These are phyloP conservation scores for Penicillium fimorum DNA, from an alignment of 495 filamentous ascomycete genomes.

Conservation along the genomic window DNA sequence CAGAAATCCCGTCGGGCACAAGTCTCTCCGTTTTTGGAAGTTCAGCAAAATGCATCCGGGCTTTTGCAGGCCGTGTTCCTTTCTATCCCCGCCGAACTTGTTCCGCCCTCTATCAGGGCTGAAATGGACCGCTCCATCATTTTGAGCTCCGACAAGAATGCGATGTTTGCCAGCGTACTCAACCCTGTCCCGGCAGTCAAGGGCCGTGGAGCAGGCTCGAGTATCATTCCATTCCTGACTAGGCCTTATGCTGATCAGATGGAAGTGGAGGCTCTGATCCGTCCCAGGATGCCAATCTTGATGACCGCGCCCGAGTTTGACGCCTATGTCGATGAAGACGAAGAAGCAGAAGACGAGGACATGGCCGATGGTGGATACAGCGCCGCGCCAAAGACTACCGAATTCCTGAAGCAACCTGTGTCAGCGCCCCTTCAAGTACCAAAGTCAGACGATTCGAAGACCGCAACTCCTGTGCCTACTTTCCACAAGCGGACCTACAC, in stretches of 20 bases:
- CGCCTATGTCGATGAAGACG: slow-evolving; percentile 28
- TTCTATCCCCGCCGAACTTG: slow-evolving; percentile 56
- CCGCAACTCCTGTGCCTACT: slow-evolving; percentile 11
- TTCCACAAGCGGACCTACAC: slow-evolving; percentile 38
- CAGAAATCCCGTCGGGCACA: slow-evolving; percentile 29
- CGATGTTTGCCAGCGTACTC: slow-evolving; percentile 75
- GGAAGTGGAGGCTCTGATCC: slow-evolving; percentile 69
- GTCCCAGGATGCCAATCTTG: slow-evolving; percentile 62
- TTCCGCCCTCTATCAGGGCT: slow-evolving; percentile 62
- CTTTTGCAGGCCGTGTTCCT: slow-evolving; percentile 63
- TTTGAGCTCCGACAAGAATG: slow-evolving; percentile 58
- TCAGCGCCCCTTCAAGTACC: slow-evolving; percentile 15
- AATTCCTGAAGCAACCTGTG: slow-evolving; percentile 30
- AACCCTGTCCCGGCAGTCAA: slow-evolving; percentile 64
- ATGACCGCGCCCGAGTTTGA: slow-evolving; percentile 32
- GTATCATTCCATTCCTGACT: slow-evolving; percentile 74
- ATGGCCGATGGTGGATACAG: slow-evolving; percentile 19
- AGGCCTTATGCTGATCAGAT: slow-evolving; percentile 56
- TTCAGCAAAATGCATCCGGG: slow-evolving; percentile 48
- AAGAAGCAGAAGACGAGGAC: slow-evolving; percentile 49
- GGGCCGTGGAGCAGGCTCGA: slow-evolving; percentile 56
- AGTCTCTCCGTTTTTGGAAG: slow-evolving; percentile 23
- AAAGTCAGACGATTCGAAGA: slow-evolving; percentile 16
- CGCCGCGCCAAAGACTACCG: slow-evolving; percentile 18
- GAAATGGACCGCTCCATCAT: slow-evolving; percentile 78